Conservation (phyloP, 2,329 filamentous ascomycete genomes). For the Aureobasidium melanogenum region DNA sequence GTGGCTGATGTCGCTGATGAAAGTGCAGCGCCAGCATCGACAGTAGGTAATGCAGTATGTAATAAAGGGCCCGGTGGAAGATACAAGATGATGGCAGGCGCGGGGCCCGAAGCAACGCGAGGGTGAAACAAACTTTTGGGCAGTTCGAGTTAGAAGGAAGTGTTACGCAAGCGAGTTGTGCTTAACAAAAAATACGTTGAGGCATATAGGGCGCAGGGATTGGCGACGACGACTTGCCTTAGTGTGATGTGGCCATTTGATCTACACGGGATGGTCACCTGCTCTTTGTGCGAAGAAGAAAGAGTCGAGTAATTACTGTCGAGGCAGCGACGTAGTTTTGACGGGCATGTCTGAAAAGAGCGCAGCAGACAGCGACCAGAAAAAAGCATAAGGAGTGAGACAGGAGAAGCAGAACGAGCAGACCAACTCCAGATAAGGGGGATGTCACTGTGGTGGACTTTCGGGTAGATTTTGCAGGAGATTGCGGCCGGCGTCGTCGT, state of each 20-base stretch:
- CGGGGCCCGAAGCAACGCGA: slow-evolving; percentile 15
- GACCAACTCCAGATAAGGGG: background rate
- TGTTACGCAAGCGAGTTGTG: background rate
- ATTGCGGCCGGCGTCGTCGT: background rate
- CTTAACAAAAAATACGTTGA: background rate
- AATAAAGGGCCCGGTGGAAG: slow-evolving; percentile 35
- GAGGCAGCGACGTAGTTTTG: background rate
- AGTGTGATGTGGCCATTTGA: slow-evolving; percentile 35
- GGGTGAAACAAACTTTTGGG: slow-evolving; percentile 27
- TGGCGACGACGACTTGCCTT: slow-evolving; percentile 24
- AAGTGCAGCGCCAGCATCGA: slow-evolving; percentile 26
- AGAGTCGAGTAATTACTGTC: slow-evolving; percentile 1
- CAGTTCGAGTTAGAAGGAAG: slow-evolving; percentile 1
- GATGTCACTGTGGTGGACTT: background rate
- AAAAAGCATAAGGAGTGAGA: background rate
- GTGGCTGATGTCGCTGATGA: slow-evolving; percentile 29
- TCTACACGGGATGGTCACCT: slow-evolving; percentile 29
- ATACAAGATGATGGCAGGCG: slow-evolving; percentile 31
- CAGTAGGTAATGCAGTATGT: slow-evolving; percentile 19
- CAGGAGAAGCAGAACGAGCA: background rate
- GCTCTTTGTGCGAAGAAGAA: slow-evolving; percentile 20
- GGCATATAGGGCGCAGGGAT: slow-evolving; percentile 10
- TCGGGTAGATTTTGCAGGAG: background rate
- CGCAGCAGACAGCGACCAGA: background rate
- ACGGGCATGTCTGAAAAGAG: background rate